phyloP scores from a whole-genome alignment of 2,329 filamentous ascomycete genomes.

The Macrophomina tecta region DNA sequence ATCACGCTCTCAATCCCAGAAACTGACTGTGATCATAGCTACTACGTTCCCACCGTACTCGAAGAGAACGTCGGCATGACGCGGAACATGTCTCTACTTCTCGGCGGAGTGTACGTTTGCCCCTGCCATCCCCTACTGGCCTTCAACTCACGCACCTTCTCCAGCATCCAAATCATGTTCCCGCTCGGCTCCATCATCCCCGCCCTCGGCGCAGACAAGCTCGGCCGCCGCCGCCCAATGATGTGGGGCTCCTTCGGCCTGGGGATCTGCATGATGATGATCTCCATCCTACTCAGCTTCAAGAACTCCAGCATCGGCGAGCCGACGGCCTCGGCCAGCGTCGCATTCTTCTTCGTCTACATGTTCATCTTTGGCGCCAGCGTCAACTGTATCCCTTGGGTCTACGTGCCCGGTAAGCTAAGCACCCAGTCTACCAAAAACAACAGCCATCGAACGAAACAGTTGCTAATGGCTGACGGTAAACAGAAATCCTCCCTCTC shows the following conservation, averaged over 20 bases:
- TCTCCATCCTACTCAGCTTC: conserved; percentile 29
- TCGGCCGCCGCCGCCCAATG: conserved; percentile 40
- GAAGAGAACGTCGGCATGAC: conserved; percentile 52
- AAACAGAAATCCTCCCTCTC: conserved; percentile 48
- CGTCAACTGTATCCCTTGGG: conserved; percentile 55
- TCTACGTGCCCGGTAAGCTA: conserved; percentile 51
- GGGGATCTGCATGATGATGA: conserved; percentile 42
- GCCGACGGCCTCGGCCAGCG: conserved; percentile 54
- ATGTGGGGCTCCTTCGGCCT: conserved; percentile 42
- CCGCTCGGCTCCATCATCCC: conserved; percentile 38
- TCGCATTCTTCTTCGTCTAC: conserved; percentile 55
- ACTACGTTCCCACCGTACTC: conserved; percentile 26
- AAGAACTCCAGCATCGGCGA: conserved; percentile 24
- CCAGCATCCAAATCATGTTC: conserved; percentile 28
- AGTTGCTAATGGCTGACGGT: too few relatives aligned
- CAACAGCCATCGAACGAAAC: background rate
- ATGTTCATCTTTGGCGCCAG: conserved; percentile 61
- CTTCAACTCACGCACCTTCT: too few relatives aligned
- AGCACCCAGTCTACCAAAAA: too few relatives aligned
- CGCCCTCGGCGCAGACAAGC: conserved; percentile 37
- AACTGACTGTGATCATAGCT: background rate
- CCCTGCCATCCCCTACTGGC: conserved; percentile 37
- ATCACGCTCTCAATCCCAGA: too few relatives aligned
- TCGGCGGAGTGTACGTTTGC: conserved; percentile 49
- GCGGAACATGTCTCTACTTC: conserved; percentile 52